Evolutionary conservation across 2,329 filamentous ascomycete genomes (phyloP).

Genomic region (Aureobasidium pullulans): DNA sequence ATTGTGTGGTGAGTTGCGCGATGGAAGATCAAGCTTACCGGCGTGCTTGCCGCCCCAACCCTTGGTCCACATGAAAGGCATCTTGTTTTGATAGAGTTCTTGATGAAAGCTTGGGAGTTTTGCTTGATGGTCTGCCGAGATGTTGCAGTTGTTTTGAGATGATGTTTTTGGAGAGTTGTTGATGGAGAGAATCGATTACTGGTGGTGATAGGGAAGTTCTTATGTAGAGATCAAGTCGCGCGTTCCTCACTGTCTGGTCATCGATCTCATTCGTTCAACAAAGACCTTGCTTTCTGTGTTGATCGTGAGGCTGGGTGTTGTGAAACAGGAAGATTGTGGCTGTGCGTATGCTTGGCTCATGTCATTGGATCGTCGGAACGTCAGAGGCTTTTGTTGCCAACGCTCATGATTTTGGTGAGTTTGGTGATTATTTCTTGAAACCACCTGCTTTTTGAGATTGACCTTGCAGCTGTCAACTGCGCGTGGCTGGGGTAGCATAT

Average conservation of each 20-base stretch:
- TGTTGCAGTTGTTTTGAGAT: background rate
- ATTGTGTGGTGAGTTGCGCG: background rate
- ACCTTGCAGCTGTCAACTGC: background rate
- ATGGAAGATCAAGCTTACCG: conserved; percentile 27
- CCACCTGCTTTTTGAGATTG: background rate
- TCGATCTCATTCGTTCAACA: background rate
- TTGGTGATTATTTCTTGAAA: background rate
- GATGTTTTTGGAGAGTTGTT: background rate
- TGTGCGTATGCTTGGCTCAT: background rate
- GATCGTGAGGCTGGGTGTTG: conserved; percentile 2
- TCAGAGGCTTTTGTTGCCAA: conserved; percentile 5
- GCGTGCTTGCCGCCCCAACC: conserved; percentile 36
- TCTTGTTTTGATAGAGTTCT: conserved; percentile 18
- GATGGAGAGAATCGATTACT: background rate
- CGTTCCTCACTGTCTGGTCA: background rate
- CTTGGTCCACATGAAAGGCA: conserved; percentile 43
- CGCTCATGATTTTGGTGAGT: background rate
- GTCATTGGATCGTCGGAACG: conserved; percentile 1
- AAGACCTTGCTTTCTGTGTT: background rate
- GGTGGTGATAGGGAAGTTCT: background rate
- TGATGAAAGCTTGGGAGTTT: background rate
- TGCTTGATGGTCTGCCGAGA: background rate
- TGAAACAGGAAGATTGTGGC: background rate
- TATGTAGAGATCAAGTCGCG: background rate
- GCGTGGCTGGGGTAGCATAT: background rate